These are phyloP conservation scores for Mucor sp. DNA, from an alignment of 371 early-diverging fungal genomes.

Conservation along the genomic window DNA sequence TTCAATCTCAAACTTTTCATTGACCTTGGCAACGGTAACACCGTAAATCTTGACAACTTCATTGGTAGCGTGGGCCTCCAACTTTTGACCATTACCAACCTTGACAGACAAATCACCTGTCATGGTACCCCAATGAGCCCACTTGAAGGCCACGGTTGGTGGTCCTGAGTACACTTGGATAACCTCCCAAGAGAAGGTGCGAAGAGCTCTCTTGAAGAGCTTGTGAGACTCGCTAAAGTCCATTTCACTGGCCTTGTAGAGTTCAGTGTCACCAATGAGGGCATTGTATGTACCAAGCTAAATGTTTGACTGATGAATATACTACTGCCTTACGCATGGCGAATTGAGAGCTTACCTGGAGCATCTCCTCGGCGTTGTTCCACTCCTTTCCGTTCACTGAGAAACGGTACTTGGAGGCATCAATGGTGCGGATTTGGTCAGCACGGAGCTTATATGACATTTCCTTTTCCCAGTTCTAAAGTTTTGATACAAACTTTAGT, in stretches of 20 bases:
- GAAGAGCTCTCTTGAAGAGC: slow-evolving; percentile 52
- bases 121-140: slow-evolving; percentile 57
- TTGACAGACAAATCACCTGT: slow-evolving; percentile 46
- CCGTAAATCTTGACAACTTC: slow-evolving; percentile 47
- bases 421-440: slow-evolving; percentile 55
- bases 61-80: slow-evolving; percentile 47
- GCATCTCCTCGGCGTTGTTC: slow-evolving; percentile 51
- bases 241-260: slow-evolving; percentile 53
- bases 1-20: slow-evolving; percentile 50
- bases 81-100: slow-evolving; percentile 39
- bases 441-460: slow-evolving; percentile 54
- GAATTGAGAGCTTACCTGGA: slow-evolving; percentile 25
- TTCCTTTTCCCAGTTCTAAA: slow-evolving; percentile 62
- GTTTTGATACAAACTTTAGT: background rate
- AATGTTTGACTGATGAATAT: background rate
- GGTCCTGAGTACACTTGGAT: slow-evolving; percentile 55
- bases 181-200: slow-evolving; percentile 56
- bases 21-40: slow-evolving; percentile 50
- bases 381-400: slow-evolving; percentile 48
- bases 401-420: slow-evolving; percentile 46
- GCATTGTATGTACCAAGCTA: slow-evolving; percentile 61
- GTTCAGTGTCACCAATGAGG: slow-evolving; percentile 55
- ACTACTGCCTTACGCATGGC: background rate
- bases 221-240: slow-evolving; percentile 57
- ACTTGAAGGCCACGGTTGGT: slow-evolving; percentile 55